Evolutionary conservation across 2,329 filamentous ascomycete genomes (phyloP).

Genomic region (Curvularia lunata): DNA sequence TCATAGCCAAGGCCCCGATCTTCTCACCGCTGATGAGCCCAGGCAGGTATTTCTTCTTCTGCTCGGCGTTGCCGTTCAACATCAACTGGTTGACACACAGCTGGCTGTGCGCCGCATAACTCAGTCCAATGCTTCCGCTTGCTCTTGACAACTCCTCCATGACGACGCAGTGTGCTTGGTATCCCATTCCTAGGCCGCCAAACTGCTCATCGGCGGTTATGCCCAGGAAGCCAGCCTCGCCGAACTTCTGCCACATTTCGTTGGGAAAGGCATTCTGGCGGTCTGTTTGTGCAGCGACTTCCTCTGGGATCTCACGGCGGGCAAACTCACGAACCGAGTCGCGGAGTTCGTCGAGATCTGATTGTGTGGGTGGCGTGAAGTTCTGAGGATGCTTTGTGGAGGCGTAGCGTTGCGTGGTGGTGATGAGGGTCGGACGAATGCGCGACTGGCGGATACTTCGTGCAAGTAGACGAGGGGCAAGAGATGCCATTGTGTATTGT

Average conservation of each 20-base stretch:
- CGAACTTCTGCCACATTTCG: constrained; percentile 92
- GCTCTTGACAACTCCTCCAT: constrained; percentile 94
- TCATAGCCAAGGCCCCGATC: constrained; percentile 93
- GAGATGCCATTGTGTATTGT: constrained; percentile 41
- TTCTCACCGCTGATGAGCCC: constrained; percentile 79
- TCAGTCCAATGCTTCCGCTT: constrained; percentile 83
- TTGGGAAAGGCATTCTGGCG: constrained; percentile 84
- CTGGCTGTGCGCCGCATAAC: constrained; percentile 94
- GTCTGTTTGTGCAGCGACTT: constrained; percentile 83
- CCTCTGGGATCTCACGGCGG: constrained; percentile 81
- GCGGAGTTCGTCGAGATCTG: constrained; percentile 80
- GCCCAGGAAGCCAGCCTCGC: constrained; percentile 87
- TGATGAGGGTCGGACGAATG: constrained; percentile 21
- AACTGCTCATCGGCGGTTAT: constrained; percentile 93
- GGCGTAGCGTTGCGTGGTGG: constrained; percentile 50
- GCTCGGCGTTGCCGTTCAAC: constrained; percentile 79
- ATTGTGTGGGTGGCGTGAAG: constrained; percentile 71
- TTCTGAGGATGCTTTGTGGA: constrained; percentile 73
- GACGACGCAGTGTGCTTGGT: constrained; percentile 94
- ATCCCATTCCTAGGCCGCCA: constrained; percentile 88
- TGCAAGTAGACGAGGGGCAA: constrained; percentile 46
- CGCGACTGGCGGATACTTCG: constrained; percentile 48
- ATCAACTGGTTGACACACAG: constrained; percentile 96
- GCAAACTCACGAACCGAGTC: constrained; percentile 89
- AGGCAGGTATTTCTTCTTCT: constrained; percentile 82